Evolutionary conservation across 179 eudicot genomes (phyloP), one percentile per base, ranked within the genome.

Genomic region (Monotropa hypopitys): DNA sequence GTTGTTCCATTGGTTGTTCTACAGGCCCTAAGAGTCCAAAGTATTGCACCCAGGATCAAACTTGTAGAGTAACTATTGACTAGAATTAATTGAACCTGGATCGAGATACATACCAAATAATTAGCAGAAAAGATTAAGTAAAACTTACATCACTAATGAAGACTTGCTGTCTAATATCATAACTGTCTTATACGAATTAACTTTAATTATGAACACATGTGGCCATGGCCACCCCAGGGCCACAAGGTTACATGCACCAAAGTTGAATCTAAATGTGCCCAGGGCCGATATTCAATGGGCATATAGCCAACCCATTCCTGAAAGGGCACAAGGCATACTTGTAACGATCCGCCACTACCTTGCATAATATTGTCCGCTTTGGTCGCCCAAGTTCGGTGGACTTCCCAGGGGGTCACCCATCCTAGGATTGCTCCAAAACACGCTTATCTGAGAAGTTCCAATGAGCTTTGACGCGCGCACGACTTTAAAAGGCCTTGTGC

Each of bases 11-110:
- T n/a, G 28, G 72, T 35, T 61, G 40, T 28, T 15, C 33, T 59
- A 43, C 69, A 59, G 28, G 61, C 72, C 47, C 45, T 63, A 76
- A 76, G 7, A 46, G 71, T 30, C 57, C 57, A 76, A 46, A 18
- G 49, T 10, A n/a, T n/a, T n/a, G n/a, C n/a, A n/a, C n/a, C n/a
- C n/a, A 59, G 53, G 54, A 33, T 43, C 59, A 63, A 20, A 10
- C n/a, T 4, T 0, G 20, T n/a, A 46, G 30, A 47, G 42, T 32
- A 57, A n/a, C n/a, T n/a, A n/a, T n/a, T n/a, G n/a, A 56, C 47
- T 28, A 69, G 9, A 30, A 57, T 32, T 50, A 38, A 38, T 70
- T 59, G 21, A 46, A 50, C 43, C 50, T 9, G 40, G 51, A 69
- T 70, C 8, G 2, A 72, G 59, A 70, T 40, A 43, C 16, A 43